Base-by-base conservation (phyloP, 2,329 filamentous ascomycete species). In the Rhinocladiella mackenziei region DNA sequence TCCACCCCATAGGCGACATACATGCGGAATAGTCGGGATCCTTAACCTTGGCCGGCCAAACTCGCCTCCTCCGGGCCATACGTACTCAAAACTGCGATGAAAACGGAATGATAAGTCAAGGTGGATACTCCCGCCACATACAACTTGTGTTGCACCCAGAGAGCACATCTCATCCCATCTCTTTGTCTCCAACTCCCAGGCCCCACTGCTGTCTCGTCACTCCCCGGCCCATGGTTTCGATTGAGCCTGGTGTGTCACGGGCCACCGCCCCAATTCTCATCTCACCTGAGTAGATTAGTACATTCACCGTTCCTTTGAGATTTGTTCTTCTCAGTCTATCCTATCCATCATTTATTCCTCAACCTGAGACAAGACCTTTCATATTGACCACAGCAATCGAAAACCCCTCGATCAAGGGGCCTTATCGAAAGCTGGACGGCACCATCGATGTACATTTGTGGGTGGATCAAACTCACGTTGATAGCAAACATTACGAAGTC, bases 21-120 rank as follows among this genome's bases (percentile, higher is more conserved):
- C 15, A 35, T 35, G 39, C 48, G 48, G 48, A 43, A 43, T 47
- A 13, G 31, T 41, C 43, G 48, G 48, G 39, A 28, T 15, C 38
- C 32, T 33, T 18, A 11, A 19, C 32, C 38, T 35, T 29, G 22
- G 32, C 40, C 18, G 26, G n/a, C n/a, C n/a, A n/a, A 20, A 38
- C 44, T 48, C 44, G 44, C 44, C 44, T 43, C 44, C 33, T 32
- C 17, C 20, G 38, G n/a, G n/a, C 19, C 13, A 8, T 29, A 20
- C 28, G 19, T 23, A 31, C 44, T 32, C 38, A 40, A 14, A 36
- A 18, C 17, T 47, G 32, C 39, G 28, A 37, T 35, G 25, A 33
- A 23, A 20, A 17, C 9, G 18, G 31, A 19, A 41, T 30, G 37
- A 35, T 40, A 37, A 28, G 28, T 26, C 30, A 17, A 10, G 20